Evolutionary conservation across 352 stramenopile genomes (phyloP).

Genomic region (Elongisporangium prolatum): DNA sequence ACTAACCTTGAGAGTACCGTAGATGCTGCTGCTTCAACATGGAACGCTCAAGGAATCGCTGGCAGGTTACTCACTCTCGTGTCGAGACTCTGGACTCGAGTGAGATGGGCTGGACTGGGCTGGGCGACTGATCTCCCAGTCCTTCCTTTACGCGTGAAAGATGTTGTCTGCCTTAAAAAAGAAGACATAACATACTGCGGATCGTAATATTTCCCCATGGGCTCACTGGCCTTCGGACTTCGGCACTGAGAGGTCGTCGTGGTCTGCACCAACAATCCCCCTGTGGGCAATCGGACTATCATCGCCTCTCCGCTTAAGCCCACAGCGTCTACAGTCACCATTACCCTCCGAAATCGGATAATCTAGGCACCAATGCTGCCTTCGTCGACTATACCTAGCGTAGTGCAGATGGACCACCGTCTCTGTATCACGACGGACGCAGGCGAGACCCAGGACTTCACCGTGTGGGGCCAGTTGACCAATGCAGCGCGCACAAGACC

Average conservation of each 20-base stretch:
- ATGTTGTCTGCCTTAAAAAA: too few species aligned
- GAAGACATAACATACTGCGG: too few species aligned
- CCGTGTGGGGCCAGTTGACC: conserved; percentile 19
- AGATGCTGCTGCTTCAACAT: too few species aligned
- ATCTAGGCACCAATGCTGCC: conserved; percentile 12
- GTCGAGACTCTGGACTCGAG: too few species aligned
- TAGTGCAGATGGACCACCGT: conserved; percentile 15
- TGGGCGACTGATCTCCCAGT: too few species aligned
- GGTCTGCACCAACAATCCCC: conserved; percentile 27
- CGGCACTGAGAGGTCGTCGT: conserved; percentile 37
- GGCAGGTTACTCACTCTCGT: too few species aligned
- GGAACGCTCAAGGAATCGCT: too few species aligned
- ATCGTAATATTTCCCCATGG: conserved; percentile 41
- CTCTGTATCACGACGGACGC: conserved; percentile 11
- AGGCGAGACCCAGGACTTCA: conserved; percentile 18
- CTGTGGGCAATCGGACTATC: conserved; percentile 10
- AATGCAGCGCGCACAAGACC: conserved; percentile 10
- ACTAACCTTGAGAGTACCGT: too few species aligned
- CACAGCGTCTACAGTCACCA: conserved; percentile 23
- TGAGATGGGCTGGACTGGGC: too few species aligned
- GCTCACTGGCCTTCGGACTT: conserved; percentile 18
- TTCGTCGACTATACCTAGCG: conserved; percentile 24
- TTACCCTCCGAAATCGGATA: conserved; percentile 14
- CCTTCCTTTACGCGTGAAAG: too few species aligned
- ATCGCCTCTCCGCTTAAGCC: conserved; percentile 14